These are phyloP conservation scores for Penicillium maclennaniae DNA, from an alignment of 495 filamentous ascomycete species.

Conservation along the genomic window DNA sequence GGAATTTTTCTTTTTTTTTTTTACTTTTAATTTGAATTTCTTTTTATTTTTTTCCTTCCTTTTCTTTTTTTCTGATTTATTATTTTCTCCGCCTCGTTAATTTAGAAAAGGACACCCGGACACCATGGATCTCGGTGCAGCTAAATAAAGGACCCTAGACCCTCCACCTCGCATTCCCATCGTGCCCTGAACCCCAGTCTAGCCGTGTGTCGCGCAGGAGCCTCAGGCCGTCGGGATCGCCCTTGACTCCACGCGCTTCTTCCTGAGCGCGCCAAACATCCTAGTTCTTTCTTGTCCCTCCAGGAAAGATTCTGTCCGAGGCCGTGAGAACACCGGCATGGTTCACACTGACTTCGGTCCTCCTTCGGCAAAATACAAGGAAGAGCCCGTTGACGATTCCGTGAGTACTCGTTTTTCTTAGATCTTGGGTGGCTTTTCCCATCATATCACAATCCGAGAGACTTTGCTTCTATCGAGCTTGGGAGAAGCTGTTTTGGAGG, in stretches of 20 bases:
- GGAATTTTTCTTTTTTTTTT: constrained; percentile 12
- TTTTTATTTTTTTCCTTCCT: constrained; percentile 14
- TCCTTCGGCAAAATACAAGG: constrained; percentile 39
- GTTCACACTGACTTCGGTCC: constrained; percentile 45
- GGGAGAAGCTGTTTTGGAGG: neutral
- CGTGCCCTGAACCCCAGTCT: constrained; percentile 35
- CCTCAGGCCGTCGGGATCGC: constrained; percentile 20
- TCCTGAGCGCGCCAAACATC: constrained; percentile 14
- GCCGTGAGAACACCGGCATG: constrained; percentile 40
- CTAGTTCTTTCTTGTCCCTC: constrained; percentile 3
- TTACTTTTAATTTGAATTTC: constrained; percentile 13
- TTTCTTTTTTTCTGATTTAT: constrained; percentile 11
- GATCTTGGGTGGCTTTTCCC: constrained; percentile 9
- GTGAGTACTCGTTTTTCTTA: constrained; percentile 29
- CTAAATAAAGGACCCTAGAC: constrained; percentile 49
- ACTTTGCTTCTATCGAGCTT: neutral
- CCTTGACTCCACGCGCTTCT: constrained; percentile 17
- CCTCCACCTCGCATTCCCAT: constrained; percentile 35
- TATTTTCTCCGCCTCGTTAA: constrained; percentile 9
- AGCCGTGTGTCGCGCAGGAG: constrained; percentile 23
- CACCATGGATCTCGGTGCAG: constrained; percentile 36
- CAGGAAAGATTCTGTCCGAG: constrained; percentile 15
- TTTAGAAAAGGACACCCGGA: constrained; percentile 4
- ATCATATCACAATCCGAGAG: constrained; percentile 19
- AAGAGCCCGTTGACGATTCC: constrained; percentile 39